phyloP scores from a whole-genome alignment of 176 grass and related monocot genomes.

The Triticum monococcum region DNA sequence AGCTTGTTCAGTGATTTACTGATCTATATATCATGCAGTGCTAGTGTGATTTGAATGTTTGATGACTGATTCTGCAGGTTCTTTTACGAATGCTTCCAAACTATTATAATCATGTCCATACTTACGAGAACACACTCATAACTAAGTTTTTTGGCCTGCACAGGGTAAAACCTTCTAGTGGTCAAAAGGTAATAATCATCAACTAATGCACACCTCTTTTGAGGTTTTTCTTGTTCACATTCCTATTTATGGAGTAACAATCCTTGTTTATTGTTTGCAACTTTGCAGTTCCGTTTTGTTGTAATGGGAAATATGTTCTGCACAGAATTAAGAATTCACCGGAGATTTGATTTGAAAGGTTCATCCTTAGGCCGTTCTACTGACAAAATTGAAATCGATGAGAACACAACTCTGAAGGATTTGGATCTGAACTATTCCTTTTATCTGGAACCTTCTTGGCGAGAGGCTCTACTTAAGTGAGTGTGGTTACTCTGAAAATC shows the following conservation, averaged over 20 bases:
- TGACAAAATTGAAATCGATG: conserved; percentile 94
- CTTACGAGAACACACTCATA: conserved; percentile 99
- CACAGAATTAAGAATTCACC: conserved; percentile 94
- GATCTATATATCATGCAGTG: neutral
- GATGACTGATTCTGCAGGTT: conserved; percentile 68
- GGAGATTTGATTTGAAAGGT: conserved; percentile 96
- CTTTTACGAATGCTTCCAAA: conserved; percentile 95
- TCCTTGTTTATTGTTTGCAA: conserved; percentile 23
- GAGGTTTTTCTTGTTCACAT: neutral
- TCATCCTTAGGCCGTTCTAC: conserved; percentile 92
- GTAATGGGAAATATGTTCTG: conserved; percentile 99
- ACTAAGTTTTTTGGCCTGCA: conserved; percentile 99
- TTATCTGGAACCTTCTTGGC: conserved; percentile 99
- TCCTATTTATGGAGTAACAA: conserved; percentile 1
- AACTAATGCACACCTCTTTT: conserved; percentile 20
- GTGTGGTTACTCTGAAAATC: conserved; percentile 19
- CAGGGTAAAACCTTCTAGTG: conserved; percentile 93
- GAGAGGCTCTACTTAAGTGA: conserved; percentile 89
- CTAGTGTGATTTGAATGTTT: conserved; percentile 1
- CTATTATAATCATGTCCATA: conserved; percentile 88
- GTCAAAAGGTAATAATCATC: conserved; percentile 78
- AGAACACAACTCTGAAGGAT: conserved; percentile 97
- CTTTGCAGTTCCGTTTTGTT: conserved; percentile 95
- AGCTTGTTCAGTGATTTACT: neutral
- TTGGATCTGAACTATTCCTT: conserved; percentile 94